These are phyloP conservation scores for Tricholoma hemisulphureum DNA, from an alignment of 768 basidiomycete species.

Conservation along the genomic window DNA sequence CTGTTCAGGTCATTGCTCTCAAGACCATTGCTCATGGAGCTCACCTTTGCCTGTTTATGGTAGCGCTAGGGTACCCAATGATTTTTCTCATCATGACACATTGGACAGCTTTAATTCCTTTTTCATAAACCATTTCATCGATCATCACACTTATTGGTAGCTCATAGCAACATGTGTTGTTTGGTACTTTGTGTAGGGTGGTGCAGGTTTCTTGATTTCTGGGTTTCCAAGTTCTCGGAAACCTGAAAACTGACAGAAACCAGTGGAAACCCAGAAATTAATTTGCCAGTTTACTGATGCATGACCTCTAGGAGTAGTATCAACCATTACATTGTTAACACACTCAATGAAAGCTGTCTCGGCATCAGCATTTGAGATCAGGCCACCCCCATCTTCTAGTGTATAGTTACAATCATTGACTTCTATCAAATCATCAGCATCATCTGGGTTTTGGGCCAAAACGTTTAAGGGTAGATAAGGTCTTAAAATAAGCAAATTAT, in stretches of 20 bases:
- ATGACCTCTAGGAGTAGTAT: background rate
- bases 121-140: background rate
- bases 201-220: slow-evolving; percentile 3
- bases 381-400: background rate
- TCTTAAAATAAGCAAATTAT: too few relatives aligned
- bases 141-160: slow-evolving; percentile 3
- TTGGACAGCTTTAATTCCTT: too few relatives aligned
- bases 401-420: background rate
- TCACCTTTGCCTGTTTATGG: too few relatives aligned
- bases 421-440: background rate
- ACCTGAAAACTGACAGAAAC: background rate
- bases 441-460: too few relatives aligned
- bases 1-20: too few relatives aligned
- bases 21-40: too few relatives aligned
- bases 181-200: background rate
- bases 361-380: background rate
- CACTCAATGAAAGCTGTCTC: background rate
- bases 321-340: background rate
- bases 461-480: too few relatives aligned
- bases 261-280: background rate
- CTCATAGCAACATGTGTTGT: slow-evolving; percentile 1
- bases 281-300: background rate
- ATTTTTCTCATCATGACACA: too few relatives aligned
- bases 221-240: slow-evolving; percentile 2
- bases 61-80: too few relatives aligned